Evolutionary conservation across 164 flowering plant species (phyloP), one percentile per base, ranked within the genome.

Genomic region (Pachysandra terminalis): DNA sequence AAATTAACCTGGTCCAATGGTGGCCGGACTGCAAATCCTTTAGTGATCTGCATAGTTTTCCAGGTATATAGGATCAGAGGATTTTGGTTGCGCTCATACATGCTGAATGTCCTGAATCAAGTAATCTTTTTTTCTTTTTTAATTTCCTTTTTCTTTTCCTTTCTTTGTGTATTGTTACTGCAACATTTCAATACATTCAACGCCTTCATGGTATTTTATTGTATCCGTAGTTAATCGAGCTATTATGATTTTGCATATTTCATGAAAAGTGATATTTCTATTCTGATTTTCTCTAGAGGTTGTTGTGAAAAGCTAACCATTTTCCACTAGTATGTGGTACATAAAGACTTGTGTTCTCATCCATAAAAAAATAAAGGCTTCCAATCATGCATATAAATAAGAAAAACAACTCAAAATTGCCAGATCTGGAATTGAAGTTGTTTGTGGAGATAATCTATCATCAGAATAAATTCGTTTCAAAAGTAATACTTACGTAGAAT

Each of bases 241-340:
- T 5, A 59, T 2, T 26, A 59, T 15, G 16, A 19, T n/a, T 28
- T 28, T 59, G 9, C 16, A 6, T 26, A 12, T 59, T 59, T 12
- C 19, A 16, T 59, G 62, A 32, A 59, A 59, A 25, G 12, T 59
- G 49, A 37, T 37, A 5, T 67, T 35, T 32, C 21, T 67, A 35
- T 40, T 17, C 52, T 58, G 21, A 57, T 53, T 40, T 67, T 15
- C 62, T 67, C 17, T 0, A 14, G 15, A 41, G 51, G 54, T 41
- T 13, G 56, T 16, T 26, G 21, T 67, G 55, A 21, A 67, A 56
- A 58, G 40, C 45, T 67, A 19, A 59, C 41, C 26, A 27, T 27
- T 13, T 59, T 17, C 61, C 40, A 26, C 21, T 13, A 27, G 41
- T 27, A 15, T 19, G 19, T 7, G 17, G n/a, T n/a, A 27, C 15